Base-by-base conservation (phyloP, 148 eudicot genomes). In the Diospyros kaki region DNA sequence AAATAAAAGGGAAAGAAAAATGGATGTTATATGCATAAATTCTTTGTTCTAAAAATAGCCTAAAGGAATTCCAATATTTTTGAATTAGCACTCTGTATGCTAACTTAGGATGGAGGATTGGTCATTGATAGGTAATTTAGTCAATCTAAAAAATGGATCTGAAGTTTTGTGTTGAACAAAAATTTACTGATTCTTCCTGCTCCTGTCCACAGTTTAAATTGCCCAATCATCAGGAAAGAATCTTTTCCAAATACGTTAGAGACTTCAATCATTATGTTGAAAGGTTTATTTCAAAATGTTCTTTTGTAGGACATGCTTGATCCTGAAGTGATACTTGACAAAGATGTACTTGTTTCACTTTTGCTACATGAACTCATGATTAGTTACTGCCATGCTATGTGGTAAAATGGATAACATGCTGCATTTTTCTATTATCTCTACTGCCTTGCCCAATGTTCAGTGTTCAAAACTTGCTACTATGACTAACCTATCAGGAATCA, bases 341-440 rank as follows among this genome's bases (percentile, higher is more conserved):
- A 66, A 66, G 12, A 17, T 66, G 28, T 15, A 18, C 53, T 66
- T 66, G 69, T 66, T 66, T 61, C 45, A 38, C 9, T 66, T n/a
- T 48, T 67, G 41, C 28, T 28, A 9, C 15, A 28, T 67, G 14
- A 28, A 28, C 41, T 67, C 55, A 40, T 67, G 38, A 46, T 13
- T 67, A 48, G 15, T 8, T 14, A 46, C 48, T 18, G 7, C n/a
- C 18, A 9, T 67, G 8, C 46, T 18, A 13, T 7, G 69, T 66
- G 69, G 48, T 45, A 46, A 5, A 44, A 46, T 45, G 12, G n/a
- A 28, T 18, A 65, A 38, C 69, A 66, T 28, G 15, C 17, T 66
- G 18, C 8, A 48, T 48, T 8, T 48, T 48, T 48, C 6, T 28
- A 28, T 28, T 28, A 0, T 28, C 28, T 28, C 28, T 28, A 28